These are phyloP conservation scores for Stachybotrys chlorohalonatus DNA, from an alignment of 2,329 filamentous ascomycete species.

Conservation along the genomic window DNA sequence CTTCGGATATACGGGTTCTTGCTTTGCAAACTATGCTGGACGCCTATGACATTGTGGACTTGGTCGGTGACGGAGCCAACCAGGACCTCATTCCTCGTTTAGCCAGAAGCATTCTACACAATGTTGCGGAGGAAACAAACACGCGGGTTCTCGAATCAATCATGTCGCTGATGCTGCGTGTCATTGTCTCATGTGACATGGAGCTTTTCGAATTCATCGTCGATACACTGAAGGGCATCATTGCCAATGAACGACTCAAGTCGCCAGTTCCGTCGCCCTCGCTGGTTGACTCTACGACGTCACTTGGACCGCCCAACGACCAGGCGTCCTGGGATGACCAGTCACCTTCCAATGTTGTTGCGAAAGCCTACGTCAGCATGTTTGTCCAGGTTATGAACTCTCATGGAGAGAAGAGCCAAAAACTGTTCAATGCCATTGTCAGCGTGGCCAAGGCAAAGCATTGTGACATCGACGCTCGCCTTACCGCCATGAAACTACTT, in stretches of 20 bases:
- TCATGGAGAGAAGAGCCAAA: constrained; percentile 54
- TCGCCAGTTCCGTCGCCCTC: constrained; percentile 28
- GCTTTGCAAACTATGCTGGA: constrained; percentile 53
- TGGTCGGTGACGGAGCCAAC: constrained; percentile 50
- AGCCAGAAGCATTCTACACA: constrained; percentile 51
- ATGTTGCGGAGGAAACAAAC: constrained; percentile 55
- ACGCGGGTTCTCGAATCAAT: constrained; percentile 55
- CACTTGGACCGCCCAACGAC: constrained; percentile 8
- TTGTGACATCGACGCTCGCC: constrained; percentile 58
- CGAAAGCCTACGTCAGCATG: constrained; percentile 62
- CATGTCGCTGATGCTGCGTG: constrained; percentile 54
- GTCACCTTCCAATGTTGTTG: constrained; percentile 62
- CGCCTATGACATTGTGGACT: constrained; percentile 48
- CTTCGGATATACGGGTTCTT: constrained; percentile 51
- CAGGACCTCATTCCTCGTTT: constrained; percentile 48
- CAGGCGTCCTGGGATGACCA: constrained; percentile 19
- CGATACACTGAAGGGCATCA: constrained; percentile 39
- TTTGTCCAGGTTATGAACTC: constrained; percentile 66
- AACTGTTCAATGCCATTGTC: constrained; percentile 54
- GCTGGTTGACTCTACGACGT: constrained; percentile 12
- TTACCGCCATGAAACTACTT: constrained; percentile 68
- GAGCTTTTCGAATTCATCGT: constrained; percentile 51
- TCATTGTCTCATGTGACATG: constrained; percentile 51
- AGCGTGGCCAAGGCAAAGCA: constrained; percentile 50
- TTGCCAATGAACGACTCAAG: constrained; percentile 37